These are phyloP conservation scores for Endotrypanum monterogeii DNA, from an alignment of 208 protist genomes.

Conservation along the genomic window DNA sequence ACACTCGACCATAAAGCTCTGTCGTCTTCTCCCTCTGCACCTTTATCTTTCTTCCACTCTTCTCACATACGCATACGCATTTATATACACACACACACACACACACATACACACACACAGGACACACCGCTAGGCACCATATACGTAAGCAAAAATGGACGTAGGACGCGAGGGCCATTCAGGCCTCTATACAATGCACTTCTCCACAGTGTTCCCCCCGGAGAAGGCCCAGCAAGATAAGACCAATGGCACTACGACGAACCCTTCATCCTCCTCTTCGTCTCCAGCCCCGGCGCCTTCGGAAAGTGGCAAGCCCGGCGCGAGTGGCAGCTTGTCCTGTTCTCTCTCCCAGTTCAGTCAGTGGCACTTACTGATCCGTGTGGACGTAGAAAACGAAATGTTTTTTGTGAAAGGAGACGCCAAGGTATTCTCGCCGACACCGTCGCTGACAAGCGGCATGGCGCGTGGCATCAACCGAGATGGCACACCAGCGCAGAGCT, in stretches of 20 bases:
- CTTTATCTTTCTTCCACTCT: neutral
- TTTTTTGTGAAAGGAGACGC: constrained; percentile 73
- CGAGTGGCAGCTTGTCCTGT: constrained; percentile 27
- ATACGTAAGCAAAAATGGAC: constrained; percentile 37
- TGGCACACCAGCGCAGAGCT: constrained; percentile 38
- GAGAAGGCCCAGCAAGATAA: constrained; percentile 30
- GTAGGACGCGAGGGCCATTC: constrained; percentile 63
- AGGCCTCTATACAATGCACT: constrained; percentile 85
- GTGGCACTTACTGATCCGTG: constrained; percentile 84
- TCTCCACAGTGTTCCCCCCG: constrained; percentile 63
- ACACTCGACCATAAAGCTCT: neutral
- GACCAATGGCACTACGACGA: constrained; percentile 10
- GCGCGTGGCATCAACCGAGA: constrained; percentile 63
- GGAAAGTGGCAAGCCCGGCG: neutral
- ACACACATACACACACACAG: neutral
- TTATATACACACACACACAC: neutral
- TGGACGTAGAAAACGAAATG: constrained; percentile 79
- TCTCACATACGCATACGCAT: neutral
- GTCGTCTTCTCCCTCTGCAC: neutral
- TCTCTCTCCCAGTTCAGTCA: constrained; percentile 69
- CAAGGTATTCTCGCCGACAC: constrained; percentile 81
- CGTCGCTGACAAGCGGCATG: constrained; percentile 51
- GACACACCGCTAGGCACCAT: neutral
- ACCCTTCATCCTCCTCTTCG: constrained; percentile 20
- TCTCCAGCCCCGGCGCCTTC: constrained; percentile 1